These are phyloP conservation scores for Saturnispora gosingensis DNA, from an alignment of 805 yeast species.

Conservation along the genomic window DNA sequence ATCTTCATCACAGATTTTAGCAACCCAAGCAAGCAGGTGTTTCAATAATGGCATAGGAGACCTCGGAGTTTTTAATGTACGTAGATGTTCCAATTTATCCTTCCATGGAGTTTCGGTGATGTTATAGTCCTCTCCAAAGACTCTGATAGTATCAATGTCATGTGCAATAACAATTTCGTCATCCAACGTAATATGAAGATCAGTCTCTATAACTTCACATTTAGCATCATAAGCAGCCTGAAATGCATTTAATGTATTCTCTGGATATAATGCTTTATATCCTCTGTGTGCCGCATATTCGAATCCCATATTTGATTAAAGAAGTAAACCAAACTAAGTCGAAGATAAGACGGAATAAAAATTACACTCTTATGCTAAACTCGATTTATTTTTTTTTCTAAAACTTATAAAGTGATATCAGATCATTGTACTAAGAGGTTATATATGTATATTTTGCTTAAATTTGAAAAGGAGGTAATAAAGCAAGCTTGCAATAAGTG, in stretches of 20 bases:
- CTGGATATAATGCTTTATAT: conserved; percentile 24
- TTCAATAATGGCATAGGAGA: conserved; percentile 26
- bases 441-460: too few species aligned
- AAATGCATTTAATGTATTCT: conserved; percentile 30
- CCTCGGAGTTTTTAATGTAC: conserved; percentile 26
- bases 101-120: conserved; percentile 23
- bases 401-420: not conserved
- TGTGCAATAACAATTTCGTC: conserved; percentile 28
- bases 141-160: conserved; percentile 26
- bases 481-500: not conserved
- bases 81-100: conserved; percentile 21
- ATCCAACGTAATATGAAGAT: conserved; percentile 30
- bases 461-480: not conserved
- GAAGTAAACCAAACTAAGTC: not conserved
- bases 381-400: not conserved
- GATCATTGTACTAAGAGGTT: not conserved
- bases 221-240: conserved; percentile 28
- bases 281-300: conserved; percentile 11
- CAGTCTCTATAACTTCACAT: conserved; percentile 29
- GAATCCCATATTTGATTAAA: not conserved
- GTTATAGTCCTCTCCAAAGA: conserved; percentile 23
- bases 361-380: not conserved
- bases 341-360: not conserved
- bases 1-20: conserved; percentile 33
- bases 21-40: conserved; percentile 28